phyloP scores from a whole-genome alignment of 345 rosid species.

The Linum tenue region DNA sequence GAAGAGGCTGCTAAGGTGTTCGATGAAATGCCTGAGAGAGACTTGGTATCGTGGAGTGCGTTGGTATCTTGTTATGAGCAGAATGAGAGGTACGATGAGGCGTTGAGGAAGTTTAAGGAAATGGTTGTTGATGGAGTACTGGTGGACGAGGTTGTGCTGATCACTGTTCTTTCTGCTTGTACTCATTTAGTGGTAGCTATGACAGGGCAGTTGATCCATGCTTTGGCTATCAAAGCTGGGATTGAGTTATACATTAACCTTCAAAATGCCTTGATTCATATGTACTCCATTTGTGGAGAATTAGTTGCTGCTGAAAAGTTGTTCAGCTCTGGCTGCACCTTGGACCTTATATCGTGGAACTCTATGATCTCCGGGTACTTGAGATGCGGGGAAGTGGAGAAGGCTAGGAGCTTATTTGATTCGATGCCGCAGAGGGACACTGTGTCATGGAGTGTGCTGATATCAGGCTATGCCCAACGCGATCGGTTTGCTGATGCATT shows the following conservation, averaged over 20 bases:
- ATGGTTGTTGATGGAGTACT: slow-evolving; percentile 28
- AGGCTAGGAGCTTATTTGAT: slow-evolving; percentile 40
- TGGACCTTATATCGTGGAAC: slow-evolving; percentile 51
- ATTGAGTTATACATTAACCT: slow-evolving; percentile 41
- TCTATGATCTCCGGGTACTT: slow-evolving; percentile 54
- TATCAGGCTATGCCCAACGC: slow-evolving; percentile 45
- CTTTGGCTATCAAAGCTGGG: slow-evolving; percentile 33
- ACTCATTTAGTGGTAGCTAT: slow-evolving; percentile 18
- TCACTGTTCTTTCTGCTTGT: slow-evolving; percentile 42
- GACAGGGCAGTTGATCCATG: slow-evolving; percentile 32
- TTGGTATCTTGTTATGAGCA: slow-evolving; percentile 47
- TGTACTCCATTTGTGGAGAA: slow-evolving; percentile 41
- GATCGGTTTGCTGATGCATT: slow-evolving; percentile 33
- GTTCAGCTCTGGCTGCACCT: slow-evolving; percentile 22
- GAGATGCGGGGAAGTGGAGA: slow-evolving; percentile 31
- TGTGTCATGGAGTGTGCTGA: slow-evolving; percentile 48
- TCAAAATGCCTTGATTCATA: slow-evolving; percentile 48
- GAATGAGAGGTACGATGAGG: slow-evolving; percentile 33
- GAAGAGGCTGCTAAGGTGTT: slow-evolving; percentile 35
- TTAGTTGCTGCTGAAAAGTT: slow-evolving; percentile 32
- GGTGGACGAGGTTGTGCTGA: slow-evolving; percentile 40
- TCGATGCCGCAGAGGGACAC: slow-evolving; percentile 39
- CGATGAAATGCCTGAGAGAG: slow-evolving; percentile 30
- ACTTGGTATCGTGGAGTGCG: slow-evolving; percentile 55
- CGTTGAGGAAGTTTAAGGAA: slow-evolving; percentile 28